These are phyloP conservation scores for Fusarium austroafricanum DNA, from an alignment of 2,329 filamentous ascomycete genomes.

Conservation along the genomic window DNA sequence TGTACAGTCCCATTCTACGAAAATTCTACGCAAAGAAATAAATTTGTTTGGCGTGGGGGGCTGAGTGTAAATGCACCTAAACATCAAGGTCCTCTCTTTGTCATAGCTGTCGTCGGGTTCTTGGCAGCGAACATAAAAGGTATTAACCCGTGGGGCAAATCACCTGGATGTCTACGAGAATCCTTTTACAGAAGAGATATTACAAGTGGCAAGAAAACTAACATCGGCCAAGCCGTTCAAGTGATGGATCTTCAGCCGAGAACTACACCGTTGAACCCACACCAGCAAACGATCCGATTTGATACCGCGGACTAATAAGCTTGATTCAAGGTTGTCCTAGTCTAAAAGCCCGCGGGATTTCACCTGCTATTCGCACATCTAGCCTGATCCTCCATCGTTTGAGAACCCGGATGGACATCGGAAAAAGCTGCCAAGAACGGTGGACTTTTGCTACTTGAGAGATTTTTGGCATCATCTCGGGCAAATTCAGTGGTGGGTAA, in stretches of 20 bases:
- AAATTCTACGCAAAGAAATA: not conserved
- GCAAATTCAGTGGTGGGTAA: not conserved
- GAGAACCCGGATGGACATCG: constrained; percentile 42
- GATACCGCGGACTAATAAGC: constrained; percentile 6
- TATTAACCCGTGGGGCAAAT: constrained; percentile 12
- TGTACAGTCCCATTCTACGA: not conserved
- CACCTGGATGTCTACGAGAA: constrained; percentile 22
- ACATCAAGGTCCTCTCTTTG: constrained; percentile 40
- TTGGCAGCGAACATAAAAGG: not conserved
- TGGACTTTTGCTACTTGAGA: constrained; percentile 15
- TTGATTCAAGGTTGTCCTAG: constrained; percentile 23
- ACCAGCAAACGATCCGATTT: constrained; percentile 18
- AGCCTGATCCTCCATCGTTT: not conserved
- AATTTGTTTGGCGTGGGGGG: constrained; percentile 15
- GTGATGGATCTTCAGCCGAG: constrained; percentile 8
- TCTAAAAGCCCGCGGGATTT: not conserved
- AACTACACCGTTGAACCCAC: not conserved
- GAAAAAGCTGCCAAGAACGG: constrained; percentile 3
- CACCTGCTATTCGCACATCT: not conserved
- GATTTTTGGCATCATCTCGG: constrained; percentile 6
- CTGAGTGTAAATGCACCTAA: not conserved
- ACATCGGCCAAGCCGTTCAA: not conserved
- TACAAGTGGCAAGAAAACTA: constrained; percentile 1
- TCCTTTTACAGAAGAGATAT: not conserved
- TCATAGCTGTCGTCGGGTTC: constrained; percentile 8